Evolutionary conservation across 345 rosid genomes (phyloP), one percentile per base, ranked within the genome.

Genomic region (Clarkia xantiana): DNA sequence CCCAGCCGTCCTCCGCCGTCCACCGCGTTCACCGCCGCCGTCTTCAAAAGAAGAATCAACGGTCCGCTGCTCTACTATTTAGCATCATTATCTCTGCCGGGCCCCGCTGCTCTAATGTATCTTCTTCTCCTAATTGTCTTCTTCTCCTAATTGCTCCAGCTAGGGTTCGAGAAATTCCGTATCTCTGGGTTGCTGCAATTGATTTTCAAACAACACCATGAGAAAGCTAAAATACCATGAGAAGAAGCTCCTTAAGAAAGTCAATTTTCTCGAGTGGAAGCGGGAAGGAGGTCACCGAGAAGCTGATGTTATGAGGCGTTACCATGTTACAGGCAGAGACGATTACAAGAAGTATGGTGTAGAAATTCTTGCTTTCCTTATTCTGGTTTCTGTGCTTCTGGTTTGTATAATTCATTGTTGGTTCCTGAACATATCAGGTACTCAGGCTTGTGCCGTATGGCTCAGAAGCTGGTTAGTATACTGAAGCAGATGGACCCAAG

Each of bases 331-430:
- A 3, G 76, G 69, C 14, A 83, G 96, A 14, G 98, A 91, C 54
- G 98, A 86, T 71, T 86, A 86, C 77, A 91, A 91, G 70, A 86
- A 86, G 96, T 83, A 55, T n/a, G n/a, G n/a, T n/a, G n/a, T n/a
- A n/a, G n/a, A 12, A 23, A 11, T 1, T 40, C 60, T 51, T 41
- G 19, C 1, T 48, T 7, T 14, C 11, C n/a, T n/a, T n/a, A 29
- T 15, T 25, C 10, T 29, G n/a, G 15, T 0, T 8, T 48, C 13
- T 42, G 18, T 5, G 22, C 11, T n/a, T n/a, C n/a, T n/a, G n/a
- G n/a, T n/a, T n/a, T n/a, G n/a, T 48, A 10, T 42, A 2, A 11
- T 22, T 18, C 11, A 17, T 40, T 56, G 4, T 48, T 36, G n/a
- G 14, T 36, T 45, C 45, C 49, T n/a, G 14, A 9, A n/a, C 47